Evolutionary conservation across 495 filamentous ascomycete genomes (phyloP).

Genomic region (Pseudomonodictys pantanalensis): DNA sequence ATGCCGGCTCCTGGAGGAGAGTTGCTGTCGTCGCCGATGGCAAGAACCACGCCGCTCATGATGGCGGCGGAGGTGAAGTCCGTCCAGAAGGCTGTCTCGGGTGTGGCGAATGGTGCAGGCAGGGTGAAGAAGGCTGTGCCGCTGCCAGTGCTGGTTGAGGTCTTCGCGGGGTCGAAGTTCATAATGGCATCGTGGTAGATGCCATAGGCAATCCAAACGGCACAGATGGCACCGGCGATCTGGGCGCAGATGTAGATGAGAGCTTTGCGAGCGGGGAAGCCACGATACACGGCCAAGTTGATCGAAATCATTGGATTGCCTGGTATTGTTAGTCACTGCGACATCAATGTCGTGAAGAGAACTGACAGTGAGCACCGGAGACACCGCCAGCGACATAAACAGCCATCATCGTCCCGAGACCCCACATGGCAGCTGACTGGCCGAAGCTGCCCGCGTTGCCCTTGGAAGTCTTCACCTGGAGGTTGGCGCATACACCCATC

Average conservation of each 20-base stretch:
- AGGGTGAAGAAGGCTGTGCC: slow-evolving; percentile 10
- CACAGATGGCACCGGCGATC: slow-evolving; percentile 7
- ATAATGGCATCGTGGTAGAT: slow-evolving; percentile 7
- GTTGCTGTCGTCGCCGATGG: slow-evolving; percentile 11
- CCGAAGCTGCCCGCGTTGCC: slow-evolving; percentile 45
- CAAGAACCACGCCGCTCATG: slow-evolving; percentile 4
- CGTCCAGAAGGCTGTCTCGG: neutral
- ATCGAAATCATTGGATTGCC: slow-evolving; percentile 15
- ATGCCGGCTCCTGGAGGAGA: slow-evolving; percentile 4
- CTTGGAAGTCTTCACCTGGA: slow-evolving; percentile 48
- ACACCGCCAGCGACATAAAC: slow-evolving; percentile 48
- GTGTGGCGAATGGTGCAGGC: neutral
- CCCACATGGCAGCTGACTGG: slow-evolving; percentile 55
- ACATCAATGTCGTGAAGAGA: too few species aligned
- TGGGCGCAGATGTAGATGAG: slow-evolving; percentile 9
- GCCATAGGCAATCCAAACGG: slow-evolving; percentile 10
- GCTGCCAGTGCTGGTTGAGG: neutral
- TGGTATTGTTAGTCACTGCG: too few species aligned
- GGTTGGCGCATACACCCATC: slow-evolving; percentile 42
- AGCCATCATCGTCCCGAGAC: slow-evolving; percentile 56
- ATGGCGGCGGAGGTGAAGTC: neutral
- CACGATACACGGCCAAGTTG: slow-evolving; percentile 1
- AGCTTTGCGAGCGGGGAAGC: slow-evolving; percentile 4
- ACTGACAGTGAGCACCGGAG: slow-evolving; percentile 20
- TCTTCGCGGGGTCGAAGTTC: neutral